phyloP scores from a whole-genome alignment of 176 grass and related monocot genomes.

The Puya raimondii region DNA sequence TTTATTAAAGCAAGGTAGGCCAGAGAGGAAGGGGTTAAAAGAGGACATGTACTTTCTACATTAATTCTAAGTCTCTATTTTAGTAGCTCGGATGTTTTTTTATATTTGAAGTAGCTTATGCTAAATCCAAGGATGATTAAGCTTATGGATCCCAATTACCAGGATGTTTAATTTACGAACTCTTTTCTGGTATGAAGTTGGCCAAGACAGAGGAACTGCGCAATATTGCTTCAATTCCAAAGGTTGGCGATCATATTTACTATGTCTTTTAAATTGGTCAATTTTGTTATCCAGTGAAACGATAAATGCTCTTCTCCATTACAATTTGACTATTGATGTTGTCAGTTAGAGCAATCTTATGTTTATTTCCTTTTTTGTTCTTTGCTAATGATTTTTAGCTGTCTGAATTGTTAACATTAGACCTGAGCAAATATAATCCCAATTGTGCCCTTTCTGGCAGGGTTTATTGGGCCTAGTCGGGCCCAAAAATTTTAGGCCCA shows the following conservation, averaged over 20 bases:
- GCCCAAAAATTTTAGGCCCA: no score
- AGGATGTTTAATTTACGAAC: conserved; percentile 98
- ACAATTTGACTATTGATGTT: not conserved
- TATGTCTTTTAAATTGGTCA: conserved; percentile 3
- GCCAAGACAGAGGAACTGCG: conserved; percentile 93
- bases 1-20: not conserved
- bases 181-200: conserved; percentile 80
- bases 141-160: conserved; percentile 15
- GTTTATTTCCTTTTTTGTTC: not conserved
- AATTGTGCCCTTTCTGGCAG: no score
- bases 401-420: no score
- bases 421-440: no score
- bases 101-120: not conserved
- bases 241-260: conserved; percentile 40
- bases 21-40: not conserved
- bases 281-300: conserved; percentile 6
- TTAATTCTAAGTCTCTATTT: not conserved
- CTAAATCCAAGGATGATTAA: conserved; percentile 17
- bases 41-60: not conserved
- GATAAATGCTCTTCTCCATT: not conserved
- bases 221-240: conserved; percentile 83
- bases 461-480: no score
- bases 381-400: not conserved
- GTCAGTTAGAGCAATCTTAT: not conserved
- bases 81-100: not conserved